Base-by-base conservation (phyloP, 495 filamentous ascomycete species). In the Haplographium delicatum region DNA sequence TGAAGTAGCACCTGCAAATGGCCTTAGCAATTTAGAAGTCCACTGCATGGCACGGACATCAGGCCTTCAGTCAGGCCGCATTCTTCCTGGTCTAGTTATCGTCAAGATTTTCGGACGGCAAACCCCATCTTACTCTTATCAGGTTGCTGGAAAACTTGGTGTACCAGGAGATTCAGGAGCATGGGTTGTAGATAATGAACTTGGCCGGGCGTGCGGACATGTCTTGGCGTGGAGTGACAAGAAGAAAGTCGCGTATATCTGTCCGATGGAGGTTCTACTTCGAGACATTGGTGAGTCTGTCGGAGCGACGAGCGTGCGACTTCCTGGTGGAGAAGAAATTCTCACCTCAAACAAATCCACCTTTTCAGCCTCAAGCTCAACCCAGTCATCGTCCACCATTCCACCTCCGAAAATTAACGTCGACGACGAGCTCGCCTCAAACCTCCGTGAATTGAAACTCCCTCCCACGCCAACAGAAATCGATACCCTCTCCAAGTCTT, bases 1-100 rank as follows among this genome's bases (percentile, higher is more conserved):
- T 2, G 25, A 38, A 16, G 44, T 60, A 5, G 49, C 51, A 1
- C 56, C 58, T 3, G 27, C 10, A 10, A 34, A 35, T n/a, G 44
- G 47, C 7, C 73, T 96, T 9, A 81, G 83, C 25, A 83, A 84
- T 5, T 68, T 90, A 10, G 69, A 78, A 30, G 91, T 97, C 0
- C 90, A 95, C 61, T 93, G 88, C 64, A 84, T 89, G 58, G 91
- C 89, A n/a, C 83, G 93, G 10, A 96, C 91, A 1, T 89, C 82
- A 25, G 91, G 91, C 4, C 73, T 94, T 0, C 84, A 90, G 64
- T 80, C 72, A 0, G 91, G 91, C 0, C 71, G 79, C 27, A 88
- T 96, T 48, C 73, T 86, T 2, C 78, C 75, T 2, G 80, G 83
- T 0, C 80, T 96, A 74, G 84, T 83, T 1, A 78, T 84, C 2